Evolutionary conservation across 164 flowering plant genomes (phyloP).

Genomic region (Umbilicus rupestris): DNA sequence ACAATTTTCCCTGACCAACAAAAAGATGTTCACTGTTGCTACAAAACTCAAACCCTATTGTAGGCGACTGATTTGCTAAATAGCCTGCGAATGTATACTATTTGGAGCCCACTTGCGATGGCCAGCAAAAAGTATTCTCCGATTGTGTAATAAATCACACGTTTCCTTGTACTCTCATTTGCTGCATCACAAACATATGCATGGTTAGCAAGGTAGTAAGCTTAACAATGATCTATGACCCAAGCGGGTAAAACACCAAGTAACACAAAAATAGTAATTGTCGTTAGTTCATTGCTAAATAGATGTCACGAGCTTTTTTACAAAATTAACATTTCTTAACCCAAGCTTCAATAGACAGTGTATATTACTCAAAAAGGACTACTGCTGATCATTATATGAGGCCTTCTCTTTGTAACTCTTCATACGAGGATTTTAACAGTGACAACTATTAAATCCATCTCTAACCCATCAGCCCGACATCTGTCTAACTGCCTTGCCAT

Average conservation of each 20-base stretch:
- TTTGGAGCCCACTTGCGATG: slow-evolving; percentile 65
- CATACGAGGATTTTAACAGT: neutral
- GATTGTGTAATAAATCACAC: slow-evolving; percentile 68
- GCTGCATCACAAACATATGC: slow-evolving; percentile 43
- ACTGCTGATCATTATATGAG: neutral
- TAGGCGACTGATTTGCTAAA: slow-evolving; percentile 91
- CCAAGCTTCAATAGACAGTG: too few species aligned
- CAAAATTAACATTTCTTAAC: neutral
- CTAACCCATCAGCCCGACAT: neutral
- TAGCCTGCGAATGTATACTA: slow-evolving; percentile 62
- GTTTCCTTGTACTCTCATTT: slow-evolving; percentile 88
- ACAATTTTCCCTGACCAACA: neutral
- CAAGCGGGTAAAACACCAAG: neutral
- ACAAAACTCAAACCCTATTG: slow-evolving; percentile 60
- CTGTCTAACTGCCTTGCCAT: too few species aligned
- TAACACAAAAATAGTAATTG: neutral
- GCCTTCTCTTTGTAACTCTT: neutral
- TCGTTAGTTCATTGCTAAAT: neutral
- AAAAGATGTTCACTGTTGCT: neutral
- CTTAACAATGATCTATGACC: neutral
- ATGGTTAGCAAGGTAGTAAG: neutral
- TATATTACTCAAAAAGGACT: too few species aligned
- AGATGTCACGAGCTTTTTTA: neutral
- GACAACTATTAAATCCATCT: neutral
- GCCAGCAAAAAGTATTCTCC: slow-evolving; percentile 67